These are phyloP conservation scores for Volvox reticuliferus DNA, from an alignment of 139 green algal species.

Conservation along the genomic window DNA sequence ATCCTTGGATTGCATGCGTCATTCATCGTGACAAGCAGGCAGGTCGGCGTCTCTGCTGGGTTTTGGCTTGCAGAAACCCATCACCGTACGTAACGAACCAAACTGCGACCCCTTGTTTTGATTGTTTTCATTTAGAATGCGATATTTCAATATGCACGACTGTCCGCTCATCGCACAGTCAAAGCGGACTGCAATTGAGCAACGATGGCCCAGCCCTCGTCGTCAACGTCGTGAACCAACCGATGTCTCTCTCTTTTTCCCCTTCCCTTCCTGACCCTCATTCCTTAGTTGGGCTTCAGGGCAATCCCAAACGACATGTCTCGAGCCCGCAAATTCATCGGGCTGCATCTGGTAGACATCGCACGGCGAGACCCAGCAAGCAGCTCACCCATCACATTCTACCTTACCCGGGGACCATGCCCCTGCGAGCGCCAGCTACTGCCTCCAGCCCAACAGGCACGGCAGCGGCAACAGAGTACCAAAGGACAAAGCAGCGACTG, in stretches of 20 bases:
- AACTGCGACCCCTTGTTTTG: neutral
- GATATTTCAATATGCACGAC: too few relatives aligned
- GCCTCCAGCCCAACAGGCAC: neutral
- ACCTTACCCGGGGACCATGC: conserved; percentile 19
- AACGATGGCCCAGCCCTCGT: too few relatives aligned
- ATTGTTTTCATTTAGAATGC: too few relatives aligned
- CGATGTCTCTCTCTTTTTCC: neutral
- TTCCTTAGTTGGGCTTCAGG: conserved; percentile 14
- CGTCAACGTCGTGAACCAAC: too few relatives aligned
- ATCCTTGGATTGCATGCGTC: neutral
- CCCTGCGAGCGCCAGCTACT: neutral
- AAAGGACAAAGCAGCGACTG: neutral
- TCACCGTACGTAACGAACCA: neutral
- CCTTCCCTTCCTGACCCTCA: neutral
- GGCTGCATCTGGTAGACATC: conserved; percentile 22
- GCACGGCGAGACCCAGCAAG: neutral
- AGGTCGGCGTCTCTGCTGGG: neutral
- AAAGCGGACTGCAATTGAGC: too few relatives aligned
- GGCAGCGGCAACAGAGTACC: neutral
- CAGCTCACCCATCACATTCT: neutral
- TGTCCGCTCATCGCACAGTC: neutral
- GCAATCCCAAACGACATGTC: conserved; percentile 30
- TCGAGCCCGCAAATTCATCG: conserved; percentile 5
- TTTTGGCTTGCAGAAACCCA: neutral
- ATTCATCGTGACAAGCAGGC: conserved; percentile 28